phyloP scores from a whole-genome alignment of 164 flowering plant species.

The Liquidambar formosana region DNA sequence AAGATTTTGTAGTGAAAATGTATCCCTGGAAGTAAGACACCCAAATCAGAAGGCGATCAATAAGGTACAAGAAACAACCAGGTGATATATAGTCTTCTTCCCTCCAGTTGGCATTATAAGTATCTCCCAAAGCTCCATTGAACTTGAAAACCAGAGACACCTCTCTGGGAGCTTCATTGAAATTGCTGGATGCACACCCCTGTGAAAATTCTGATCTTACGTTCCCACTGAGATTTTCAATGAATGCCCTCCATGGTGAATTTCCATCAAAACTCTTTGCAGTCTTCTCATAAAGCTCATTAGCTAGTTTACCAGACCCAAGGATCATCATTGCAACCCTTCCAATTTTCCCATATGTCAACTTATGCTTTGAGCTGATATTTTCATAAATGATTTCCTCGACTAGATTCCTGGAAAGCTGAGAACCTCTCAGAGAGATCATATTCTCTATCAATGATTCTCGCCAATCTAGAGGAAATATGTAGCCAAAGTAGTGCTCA shows the following conservation, averaged over 20 bases:
- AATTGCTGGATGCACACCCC: background rate
- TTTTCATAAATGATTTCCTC: conserved; percentile 18
- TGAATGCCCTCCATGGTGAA: background rate
- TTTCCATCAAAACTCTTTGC: background rate
- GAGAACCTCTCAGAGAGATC: conserved; percentile 30
- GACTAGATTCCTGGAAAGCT: conserved; percentile 25
- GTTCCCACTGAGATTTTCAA: background rate
- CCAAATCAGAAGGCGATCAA: too few species aligned
- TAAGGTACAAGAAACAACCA: too few species aligned
- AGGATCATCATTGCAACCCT: background rate
- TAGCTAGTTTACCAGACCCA: background rate
- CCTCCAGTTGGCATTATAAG: background rate
- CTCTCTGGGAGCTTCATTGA: background rate
- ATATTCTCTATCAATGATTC: conserved; percentile 18
- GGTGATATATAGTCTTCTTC: background rate
- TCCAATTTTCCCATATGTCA: background rate
- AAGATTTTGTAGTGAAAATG: too few species aligned
- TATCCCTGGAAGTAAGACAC: too few species aligned
- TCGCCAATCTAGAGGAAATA: conserved; percentile 35
- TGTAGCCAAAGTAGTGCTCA: conserved; percentile 17
- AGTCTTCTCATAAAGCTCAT: background rate
- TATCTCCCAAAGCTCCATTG: background rate
- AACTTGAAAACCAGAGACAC: background rate
- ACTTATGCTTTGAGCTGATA: background rate
- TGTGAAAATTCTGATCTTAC: background rate